A percentile compares a stretch with the other conserved stretches of the same genome.
Evolutionary conservation across 1,284 basidiomycete species (phyloP).

Genomic region (Heterobasidion parviporum): DNA sequence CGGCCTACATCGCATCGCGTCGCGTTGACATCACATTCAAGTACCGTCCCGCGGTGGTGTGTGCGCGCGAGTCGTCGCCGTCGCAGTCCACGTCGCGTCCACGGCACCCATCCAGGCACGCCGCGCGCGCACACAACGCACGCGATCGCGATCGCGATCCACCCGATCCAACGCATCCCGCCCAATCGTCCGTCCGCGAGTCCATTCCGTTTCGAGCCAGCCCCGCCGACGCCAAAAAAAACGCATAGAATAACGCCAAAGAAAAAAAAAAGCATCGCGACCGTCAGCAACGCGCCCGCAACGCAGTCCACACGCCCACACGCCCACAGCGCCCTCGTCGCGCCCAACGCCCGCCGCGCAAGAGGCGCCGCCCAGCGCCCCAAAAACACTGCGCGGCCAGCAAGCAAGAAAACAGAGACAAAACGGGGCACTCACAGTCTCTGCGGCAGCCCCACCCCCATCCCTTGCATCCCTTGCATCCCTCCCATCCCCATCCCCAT

Average conservation of each 20-base stretch:
- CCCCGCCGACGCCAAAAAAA: not conserved
- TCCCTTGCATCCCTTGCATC: not conserved
- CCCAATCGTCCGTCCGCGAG: not conserved
- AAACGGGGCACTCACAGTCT: constrained; percentile 1
- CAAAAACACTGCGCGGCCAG: too few relatives aligned
- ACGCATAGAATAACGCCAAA: not conserved
- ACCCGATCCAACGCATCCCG: not conserved
- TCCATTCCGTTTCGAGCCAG: not conserved
- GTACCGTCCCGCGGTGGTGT: constrained; percentile 1
- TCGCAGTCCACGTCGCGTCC: not conserved
- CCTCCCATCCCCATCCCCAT: not conserved
- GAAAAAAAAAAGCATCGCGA: not conserved
- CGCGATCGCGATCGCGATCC: not conserved
- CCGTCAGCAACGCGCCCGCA: not conserved
- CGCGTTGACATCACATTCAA: constrained; percentile 1
- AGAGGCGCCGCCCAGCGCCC: too few relatives aligned
- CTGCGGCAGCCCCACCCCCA: not conserved
- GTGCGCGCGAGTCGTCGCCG: not conserved
- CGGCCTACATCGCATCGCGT: constrained; percentile 33
- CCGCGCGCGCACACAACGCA: too few relatives aligned
- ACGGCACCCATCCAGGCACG: not conserved
- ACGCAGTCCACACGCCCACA: not conserved
- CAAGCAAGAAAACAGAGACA: too few relatives aligned
- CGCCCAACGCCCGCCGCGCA: too few relatives aligned
- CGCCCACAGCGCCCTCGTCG: too few relatives aligned